Conservation (phyloP, 164 flowering plant genomes). For the Tinospora cordifolia region DNA sequence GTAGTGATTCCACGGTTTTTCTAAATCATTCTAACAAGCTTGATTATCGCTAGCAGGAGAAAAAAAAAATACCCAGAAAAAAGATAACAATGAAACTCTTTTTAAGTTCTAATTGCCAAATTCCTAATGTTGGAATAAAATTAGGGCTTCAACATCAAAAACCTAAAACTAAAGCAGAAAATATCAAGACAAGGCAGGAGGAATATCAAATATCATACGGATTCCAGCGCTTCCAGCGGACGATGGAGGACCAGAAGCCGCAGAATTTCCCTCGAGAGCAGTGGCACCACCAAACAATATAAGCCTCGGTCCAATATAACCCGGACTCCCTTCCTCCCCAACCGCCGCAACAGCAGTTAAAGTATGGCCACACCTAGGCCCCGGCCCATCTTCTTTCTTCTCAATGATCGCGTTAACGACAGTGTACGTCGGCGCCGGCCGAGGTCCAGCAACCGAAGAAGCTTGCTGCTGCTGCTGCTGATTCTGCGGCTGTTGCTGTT, state of each 20-base stretch:
- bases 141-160: slow-evolving; percentile 14
- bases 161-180: neutral
- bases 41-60: neutral
- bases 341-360: slow-evolving; percentile 90
- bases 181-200: neutral
- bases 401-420: slow-evolving; percentile 77
- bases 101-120: neutral
- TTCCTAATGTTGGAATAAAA: slow-evolving; percentile 2
- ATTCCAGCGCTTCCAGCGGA: slow-evolving; percentile 96
- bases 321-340: slow-evolving; percentile 89
- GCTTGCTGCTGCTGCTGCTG: slow-evolving; percentile 32
- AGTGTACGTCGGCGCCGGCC: slow-evolving; percentile 79
- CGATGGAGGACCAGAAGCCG: slow-evolving; percentile 79
- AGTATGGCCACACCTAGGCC: slow-evolving; percentile 96
- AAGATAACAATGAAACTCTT: neutral
- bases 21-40: neutral
- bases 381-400: slow-evolving; percentile 96
- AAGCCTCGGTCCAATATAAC: slow-evolving; percentile 82
- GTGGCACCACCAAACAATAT: slow-evolving; percentile 97
- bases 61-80: neutral
- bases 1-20: neutral
- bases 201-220: slow-evolving; percentile 38
- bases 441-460: slow-evolving; percentile 60
- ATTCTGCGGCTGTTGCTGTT: slow-evolving; percentile 10
- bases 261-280: slow-evolving; percentile 94